phyloP scores from a whole-genome alignment of 495 filamentous ascomycete species.

The Penicillium tannophilum region DNA sequence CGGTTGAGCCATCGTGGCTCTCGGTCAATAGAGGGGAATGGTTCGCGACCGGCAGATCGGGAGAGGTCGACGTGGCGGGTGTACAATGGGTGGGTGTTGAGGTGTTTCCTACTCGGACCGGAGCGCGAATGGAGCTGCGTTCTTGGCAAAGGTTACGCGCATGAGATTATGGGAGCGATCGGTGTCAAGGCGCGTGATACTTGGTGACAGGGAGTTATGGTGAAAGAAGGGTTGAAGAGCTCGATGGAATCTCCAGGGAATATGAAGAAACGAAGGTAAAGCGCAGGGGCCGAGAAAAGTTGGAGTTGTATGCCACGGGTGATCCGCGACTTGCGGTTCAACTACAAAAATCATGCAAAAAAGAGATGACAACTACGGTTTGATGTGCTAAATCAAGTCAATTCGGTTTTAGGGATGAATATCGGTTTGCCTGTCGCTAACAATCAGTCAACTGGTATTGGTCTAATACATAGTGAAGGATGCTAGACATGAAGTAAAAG shows the following conservation, averaged over 20 bases:
- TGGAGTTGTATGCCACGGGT: slow-evolving; percentile 7
- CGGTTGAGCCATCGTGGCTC: slow-evolving; percentile 45
- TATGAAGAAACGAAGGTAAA: slow-evolving; percentile 11
- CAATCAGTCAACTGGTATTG: not conserved
- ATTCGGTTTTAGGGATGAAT: not conserved
- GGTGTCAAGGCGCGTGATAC: not conserved
- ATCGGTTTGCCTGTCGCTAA: not conserved
- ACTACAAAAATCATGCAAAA: not conserved
- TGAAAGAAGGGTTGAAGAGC: not conserved
- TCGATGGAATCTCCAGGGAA: not conserved
- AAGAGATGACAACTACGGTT: not conserved
- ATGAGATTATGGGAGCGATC: not conserved
- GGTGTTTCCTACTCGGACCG: slow-evolving; percentile 13
- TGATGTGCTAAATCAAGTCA: not conserved
- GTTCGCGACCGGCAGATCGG: slow-evolving; percentile 3
- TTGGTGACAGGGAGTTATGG: not conserved
- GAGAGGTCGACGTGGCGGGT: not conserved
- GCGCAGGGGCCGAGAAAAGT: slow-evolving; percentile 27
- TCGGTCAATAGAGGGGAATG: slow-evolving; percentile 2
- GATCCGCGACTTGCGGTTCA: not conserved
- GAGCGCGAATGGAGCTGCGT: slow-evolving; percentile 17
- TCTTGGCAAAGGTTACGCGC: slow-evolving; percentile 14
- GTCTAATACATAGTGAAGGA: not conserved
- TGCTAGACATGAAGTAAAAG: too few species aligned
- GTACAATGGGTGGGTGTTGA: slow-evolving; percentile 9